Evolutionary conservation across 2,329 filamentous ascomycete species (phyloP), one percentile per base, ranked within the genome.

Genomic region (Aureobasidium sp.): DNA sequence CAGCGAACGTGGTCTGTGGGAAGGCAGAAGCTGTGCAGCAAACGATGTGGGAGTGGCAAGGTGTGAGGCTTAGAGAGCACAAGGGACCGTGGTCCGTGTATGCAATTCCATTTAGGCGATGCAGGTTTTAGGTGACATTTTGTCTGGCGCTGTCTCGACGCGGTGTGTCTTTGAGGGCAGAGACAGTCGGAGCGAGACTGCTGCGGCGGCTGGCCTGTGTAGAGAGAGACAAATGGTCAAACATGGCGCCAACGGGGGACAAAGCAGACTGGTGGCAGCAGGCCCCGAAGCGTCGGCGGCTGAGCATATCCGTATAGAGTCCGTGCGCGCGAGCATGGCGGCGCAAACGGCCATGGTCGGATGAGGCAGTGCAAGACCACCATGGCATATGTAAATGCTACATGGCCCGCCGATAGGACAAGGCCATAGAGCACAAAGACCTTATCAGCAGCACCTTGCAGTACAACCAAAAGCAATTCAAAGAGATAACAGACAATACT

Each of bases 1-100:
- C 36, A 55, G 51, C 20, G 25, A 20, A 14, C n/a, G n/a, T 42
- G 51, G 51, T 55, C 51, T 55, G 49, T 52, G 49, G 25, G 49
- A 37, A 37, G 31, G 31, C 17, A 52, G 27, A 53, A 41, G 51
- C 51, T 34, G 51, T 41, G 51, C 51, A 36, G 12, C 5, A 25
- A 53, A 27, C 14, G 51, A 42, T 41, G 51, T 42, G 14, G 49
- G 15, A 52, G 34, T 37, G 37, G 37, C 37, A 36, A 37, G 8
- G 4, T 3, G 36, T n/a, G 51, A 42, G 51, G 51, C 51, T 55
- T 55, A 55, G 51, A 55, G 51, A 36, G 29, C 8, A 45, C 3
- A 2, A 34, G 37, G 37, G 31, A 20, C 22, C 22, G 42, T 25
- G 51, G 37, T 42, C 49, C 49, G 34, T 42, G 36, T 36, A 55